Percentiles rank a stretch among this genome's conserved stretches.
phyloP scores from a whole-genome alignment of 805 yeast species.

The Helenozyma baotianmanensis region DNA sequence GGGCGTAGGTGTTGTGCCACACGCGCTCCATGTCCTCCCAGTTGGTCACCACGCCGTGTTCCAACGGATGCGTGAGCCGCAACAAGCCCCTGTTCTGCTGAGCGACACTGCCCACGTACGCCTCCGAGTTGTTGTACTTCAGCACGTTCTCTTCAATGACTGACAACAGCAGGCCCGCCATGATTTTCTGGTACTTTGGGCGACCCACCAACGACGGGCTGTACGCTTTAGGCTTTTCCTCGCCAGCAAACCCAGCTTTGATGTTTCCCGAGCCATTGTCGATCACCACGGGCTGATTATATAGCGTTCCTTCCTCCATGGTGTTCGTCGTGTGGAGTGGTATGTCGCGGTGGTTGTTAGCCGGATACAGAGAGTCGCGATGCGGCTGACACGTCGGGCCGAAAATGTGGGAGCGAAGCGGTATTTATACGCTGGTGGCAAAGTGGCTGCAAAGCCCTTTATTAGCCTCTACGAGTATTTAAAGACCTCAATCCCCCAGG shows the following conservation, averaged over 20 bases:
- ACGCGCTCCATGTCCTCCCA: slow-evolving; percentile 85
- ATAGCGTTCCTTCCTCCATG: slow-evolving; percentile 23
- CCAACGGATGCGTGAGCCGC: slow-evolving; percentile 64
- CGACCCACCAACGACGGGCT: slow-evolving; percentile 70
- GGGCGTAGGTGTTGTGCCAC: slow-evolving; percentile 66
- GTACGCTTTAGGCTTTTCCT: slow-evolving; percentile 66
- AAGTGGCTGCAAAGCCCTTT: too few species aligned
- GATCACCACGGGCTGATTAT: slow-evolving; percentile 44
- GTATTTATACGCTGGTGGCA: too few species aligned
- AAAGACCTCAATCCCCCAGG: too few species aligned
- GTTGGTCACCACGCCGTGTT: slow-evolving; percentile 71
- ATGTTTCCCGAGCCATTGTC: slow-evolving; percentile 74
- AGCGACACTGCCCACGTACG: slow-evolving; percentile 73
- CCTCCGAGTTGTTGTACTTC: slow-evolving; percentile 33
- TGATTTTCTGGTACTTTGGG: slow-evolving; percentile 77
- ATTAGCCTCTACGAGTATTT: too few species aligned
- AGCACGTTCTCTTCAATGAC: slow-evolving; percentile 14
- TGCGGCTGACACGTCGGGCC: too few species aligned
- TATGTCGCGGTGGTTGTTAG: too few species aligned
- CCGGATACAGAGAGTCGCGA: too few species aligned
- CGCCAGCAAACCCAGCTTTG: slow-evolving; percentile 92
- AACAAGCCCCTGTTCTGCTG: slow-evolving; percentile 76
- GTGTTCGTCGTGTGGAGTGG: neutral
- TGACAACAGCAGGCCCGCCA: slow-evolving; percentile 48
- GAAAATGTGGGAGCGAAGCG: too few species aligned